phyloP scores from a whole-genome alignment of 331 rosid species.

The Arachis monticola region DNA sequence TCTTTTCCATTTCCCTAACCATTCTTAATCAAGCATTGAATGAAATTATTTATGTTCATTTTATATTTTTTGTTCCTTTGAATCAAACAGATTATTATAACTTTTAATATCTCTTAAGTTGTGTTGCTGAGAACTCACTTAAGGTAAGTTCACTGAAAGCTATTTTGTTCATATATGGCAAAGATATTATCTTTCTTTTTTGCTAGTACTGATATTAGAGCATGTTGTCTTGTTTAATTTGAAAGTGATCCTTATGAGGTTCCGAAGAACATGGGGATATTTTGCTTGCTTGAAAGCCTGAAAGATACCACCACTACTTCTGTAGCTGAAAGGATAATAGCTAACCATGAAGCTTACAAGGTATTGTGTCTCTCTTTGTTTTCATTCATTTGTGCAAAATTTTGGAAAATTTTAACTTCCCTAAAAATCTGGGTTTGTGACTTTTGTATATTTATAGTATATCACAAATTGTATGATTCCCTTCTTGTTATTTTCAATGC shows the following conservation, averaged over 20 bases:
- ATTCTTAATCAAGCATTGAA: background rate
- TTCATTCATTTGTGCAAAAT: background rate
- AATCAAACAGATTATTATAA: slow-evolving; percentile 70
- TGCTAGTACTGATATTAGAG: slow-evolving; percentile 4
- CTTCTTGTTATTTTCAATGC: background rate
- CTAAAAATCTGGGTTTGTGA: background rate
- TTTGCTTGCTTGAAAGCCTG: slow-evolving; percentile 86
- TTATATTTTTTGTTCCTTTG: slow-evolving; percentile 24
- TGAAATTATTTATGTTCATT: background rate
- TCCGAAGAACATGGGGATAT: slow-evolving; percentile 84
- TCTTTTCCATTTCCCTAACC: no score
- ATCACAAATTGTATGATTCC: slow-evolving; percentile 6
- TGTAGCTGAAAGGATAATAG: slow-evolving; percentile 87
- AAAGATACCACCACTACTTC: slow-evolving; percentile 73
- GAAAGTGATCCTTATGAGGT: slow-evolving; percentile 75
- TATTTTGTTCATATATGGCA: slow-evolving; percentile 19
- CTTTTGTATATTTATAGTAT: background rate
- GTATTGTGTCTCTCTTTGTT: slow-evolving; percentile 41
- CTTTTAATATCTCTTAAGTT: slow-evolving; percentile 85
- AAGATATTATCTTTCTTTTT: slow-evolving; percentile 11
- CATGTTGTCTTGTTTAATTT: slow-evolving; percentile 46
- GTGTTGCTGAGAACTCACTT: slow-evolving; percentile 69
- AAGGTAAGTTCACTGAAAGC: slow-evolving; percentile 52
- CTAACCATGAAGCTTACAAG: slow-evolving; percentile 91
- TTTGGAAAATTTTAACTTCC: slow-evolving; percentile 10